A percentile compares a stretch with the other conserved stretches of the same genome.
phyloP scores from a whole-genome alignment of 2,329 filamentous ascomycete species.

The Fusarium sublunatum region DNA sequence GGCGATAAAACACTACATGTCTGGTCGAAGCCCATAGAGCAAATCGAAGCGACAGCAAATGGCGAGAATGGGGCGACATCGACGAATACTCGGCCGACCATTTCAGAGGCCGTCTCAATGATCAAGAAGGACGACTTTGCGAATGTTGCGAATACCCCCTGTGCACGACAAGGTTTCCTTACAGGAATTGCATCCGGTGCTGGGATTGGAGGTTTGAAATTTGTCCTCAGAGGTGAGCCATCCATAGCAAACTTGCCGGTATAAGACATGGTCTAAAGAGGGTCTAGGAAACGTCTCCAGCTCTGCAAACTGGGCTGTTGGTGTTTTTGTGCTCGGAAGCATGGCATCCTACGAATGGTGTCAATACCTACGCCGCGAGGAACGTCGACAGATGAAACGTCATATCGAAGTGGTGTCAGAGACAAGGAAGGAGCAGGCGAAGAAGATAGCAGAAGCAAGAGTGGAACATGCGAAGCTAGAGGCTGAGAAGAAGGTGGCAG shows the following conservation, averaged over 20 bases:
- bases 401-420: slow-evolving; percentile 73
- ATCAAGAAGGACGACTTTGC: slow-evolving; percentile 77
- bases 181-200: slow-evolving; percentile 86
- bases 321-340: slow-evolving; percentile 76
- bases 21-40: slow-evolving; percentile 52
- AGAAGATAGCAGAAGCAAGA: slow-evolving; percentile 58
- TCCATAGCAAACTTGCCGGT: not conserved
- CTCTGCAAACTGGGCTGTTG: slow-evolving; percentile 88
- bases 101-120: slow-evolving; percentile 71
- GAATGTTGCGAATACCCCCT: slow-evolving; percentile 81
- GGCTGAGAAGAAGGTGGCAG: slow-evolving; percentile 50
- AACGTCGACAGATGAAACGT: slow-evolving; percentile 85
- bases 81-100: slow-evolving; percentile 52
- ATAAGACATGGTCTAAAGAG: slow-evolving; percentile 22
- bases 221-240: slow-evolving; percentile 77
- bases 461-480: slow-evolving; percentile 49
- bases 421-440: slow-evolving; percentile 64
- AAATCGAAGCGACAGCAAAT: slow-evolving; percentile 34
- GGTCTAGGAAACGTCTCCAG: slow-evolving; percentile 52
- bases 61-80: slow-evolving; percentile 36
- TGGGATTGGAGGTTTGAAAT: slow-evolving; percentile 77
- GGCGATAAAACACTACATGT: slow-evolving; percentile 52
- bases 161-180: slow-evolving; percentile 83
- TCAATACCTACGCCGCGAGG: slow-evolving; percentile 76
- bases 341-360: slow-evolving; percentile 85